Percentiles rank a stretch among this genome's conserved stretches.
Conservation (phyloP, 306 rosid species). For the Cucumis sativus region DNA sequence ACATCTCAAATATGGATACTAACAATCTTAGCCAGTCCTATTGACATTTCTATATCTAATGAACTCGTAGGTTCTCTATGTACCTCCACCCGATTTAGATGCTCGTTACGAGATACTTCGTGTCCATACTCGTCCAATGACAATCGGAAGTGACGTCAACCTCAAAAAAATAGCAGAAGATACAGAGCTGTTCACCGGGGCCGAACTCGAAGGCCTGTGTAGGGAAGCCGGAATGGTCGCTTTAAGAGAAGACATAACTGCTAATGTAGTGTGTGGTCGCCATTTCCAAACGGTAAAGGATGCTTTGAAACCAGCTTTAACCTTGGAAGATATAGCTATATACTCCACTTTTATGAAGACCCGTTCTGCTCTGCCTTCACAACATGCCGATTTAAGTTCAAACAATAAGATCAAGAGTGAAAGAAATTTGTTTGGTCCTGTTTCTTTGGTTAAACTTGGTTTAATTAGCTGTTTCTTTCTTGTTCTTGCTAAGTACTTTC, state of each 20-base stretch:
- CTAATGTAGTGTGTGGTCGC: conserved; percentile 36
- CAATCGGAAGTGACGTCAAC: conserved; percentile 40
- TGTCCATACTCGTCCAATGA: conserved; percentile 66
- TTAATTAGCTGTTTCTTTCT: conserved; percentile 21
- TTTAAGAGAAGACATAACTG: conserved; percentile 60
- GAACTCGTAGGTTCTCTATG: conserved; percentile 61
- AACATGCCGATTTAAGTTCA: conserved; percentile 13
- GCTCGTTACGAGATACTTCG: conserved; percentile 64
- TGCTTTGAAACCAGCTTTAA: conserved; percentile 56
- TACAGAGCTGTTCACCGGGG: conserved; percentile 81
- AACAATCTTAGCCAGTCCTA: background rate
- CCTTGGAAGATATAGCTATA: conserved; percentile 32
- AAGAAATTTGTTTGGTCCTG: background rate
- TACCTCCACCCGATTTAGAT: conserved; percentile 85
- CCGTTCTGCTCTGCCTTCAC: conserved; percentile 19
- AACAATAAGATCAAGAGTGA: background rate
- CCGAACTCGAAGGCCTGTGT: conserved; percentile 78
- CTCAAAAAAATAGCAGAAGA: conserved; percentile 56
- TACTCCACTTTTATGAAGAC: conserved; percentile 50
- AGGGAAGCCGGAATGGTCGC: conserved; percentile 82
- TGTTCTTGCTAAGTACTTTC: conserved; percentile 28
- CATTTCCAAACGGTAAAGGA: conserved; percentile 59
- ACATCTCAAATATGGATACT: background rate
- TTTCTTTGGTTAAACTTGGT: conserved; percentile 25
- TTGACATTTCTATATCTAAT: conserved; percentile 4